Evolutionary conservation across 768 basidiomycete species (phyloP), one percentile per base, ranked within the genome.

Genomic region (button mushroom (Agaricus bisporus)): DNA sequence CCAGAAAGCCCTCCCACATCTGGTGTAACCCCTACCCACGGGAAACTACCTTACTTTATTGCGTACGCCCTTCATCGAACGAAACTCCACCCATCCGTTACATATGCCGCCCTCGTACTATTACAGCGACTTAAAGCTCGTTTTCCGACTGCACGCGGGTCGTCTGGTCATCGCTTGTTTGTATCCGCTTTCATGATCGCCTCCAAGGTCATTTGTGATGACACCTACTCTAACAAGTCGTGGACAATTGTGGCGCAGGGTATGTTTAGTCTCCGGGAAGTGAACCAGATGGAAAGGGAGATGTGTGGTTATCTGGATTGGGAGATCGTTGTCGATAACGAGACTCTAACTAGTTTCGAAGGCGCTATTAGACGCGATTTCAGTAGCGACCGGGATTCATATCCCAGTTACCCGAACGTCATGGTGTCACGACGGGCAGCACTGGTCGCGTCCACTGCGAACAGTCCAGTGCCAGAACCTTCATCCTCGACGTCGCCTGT

Each of bases 221-320:
- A 94, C 61, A 94, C 91, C 0, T 95, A 94, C 66, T 91, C 88
- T 14, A 94, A 94, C 78, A 91, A 92, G 65, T 89, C 87, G 0
- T 95, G 92, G 92, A 81, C 82, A 5, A 87, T 94, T 42, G 92
- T 95, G 38, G 91, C 88, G 0, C 90, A 94, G 67, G 85, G 82
- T 26, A 86, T 92, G 81, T 95, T 94, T 61, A 77, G 75, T 3
- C 71, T 95, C 6, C 79, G 88, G 43, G 93, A 95, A 76, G 86
- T 97, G 63, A 97, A 97, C 68, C 92, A 95, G 75, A 94, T 95
- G 92, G 93, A 95, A 73, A 74, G 91, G 20, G 92, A 95, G 70
- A 93, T 97, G 86, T 92, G 79, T 62, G 75, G 81, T 14, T 98
- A 98, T 63, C 73, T 99, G 41, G 94, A 95, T 65, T 98, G 93